Evolutionary conservation across 1,284 basidiomycete species (phyloP), one percentile per base, ranked within the genome.

Genomic region (Amylostereum areolatum): DNA sequence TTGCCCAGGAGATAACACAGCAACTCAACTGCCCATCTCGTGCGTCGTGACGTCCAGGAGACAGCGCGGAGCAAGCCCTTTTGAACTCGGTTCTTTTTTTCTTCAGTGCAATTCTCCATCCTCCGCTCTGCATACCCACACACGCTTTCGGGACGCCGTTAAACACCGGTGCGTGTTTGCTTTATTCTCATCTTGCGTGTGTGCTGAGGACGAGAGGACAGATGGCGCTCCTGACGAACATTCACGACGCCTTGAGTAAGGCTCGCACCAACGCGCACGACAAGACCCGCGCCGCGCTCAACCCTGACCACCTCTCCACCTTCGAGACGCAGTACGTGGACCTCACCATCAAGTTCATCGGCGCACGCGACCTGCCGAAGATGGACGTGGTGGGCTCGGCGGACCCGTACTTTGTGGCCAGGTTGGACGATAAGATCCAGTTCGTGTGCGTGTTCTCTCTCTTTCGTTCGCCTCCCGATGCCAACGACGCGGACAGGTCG

Each of bases 391-490:
- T 83, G 1, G 85, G 83, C 6, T 66, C 71, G 7, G 78, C 80
- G 3, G 83, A 89, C 65, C 84, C 85, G 1, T 89, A 85, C 56
- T 85, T 89, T 58, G 72, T 81, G 27, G 85, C 84, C 3, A 77
- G 74, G 49, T 62, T 89, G 45, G 85, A 88, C 60, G 67, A 75
- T 52, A 69, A 70, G 47, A 66, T 88, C 27, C 73, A 75, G 24
- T 84, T 81, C 57, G 78, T 83, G 84, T 83, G 54, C 54, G 68
- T 66, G n/a, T 9, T n/a, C 18, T 36, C 18, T 49, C 18, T 34
- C n/a, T 24, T 27, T n/a, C 11, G 12, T n/a, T n/a, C 18, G 6
- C 9, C 3, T 2, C n/a, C 30, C 30, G 10, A 8, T 45, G 36
- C 10, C 42, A n/a, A 40, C 6, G 10, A 31, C 7, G n/a, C 4